Evolutionary conservation across 2,329 filamentous ascomycete genomes (phyloP).

Genomic region (Thermothelomyces thermophilus): DNA sequence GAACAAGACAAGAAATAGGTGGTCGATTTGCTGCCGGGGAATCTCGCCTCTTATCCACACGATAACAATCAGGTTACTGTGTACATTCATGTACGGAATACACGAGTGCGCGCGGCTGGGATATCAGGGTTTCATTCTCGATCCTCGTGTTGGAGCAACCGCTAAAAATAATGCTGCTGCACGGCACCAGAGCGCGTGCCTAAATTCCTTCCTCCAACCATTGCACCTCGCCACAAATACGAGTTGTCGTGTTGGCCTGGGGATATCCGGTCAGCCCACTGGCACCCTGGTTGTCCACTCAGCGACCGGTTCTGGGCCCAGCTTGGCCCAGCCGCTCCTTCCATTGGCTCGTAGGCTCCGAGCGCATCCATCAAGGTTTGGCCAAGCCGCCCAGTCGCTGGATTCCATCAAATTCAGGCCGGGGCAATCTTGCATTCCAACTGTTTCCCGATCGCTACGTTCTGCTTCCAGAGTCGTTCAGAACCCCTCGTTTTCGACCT

Average conservation of each 20-base stretch:
- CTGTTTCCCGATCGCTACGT: conserved; percentile 11
- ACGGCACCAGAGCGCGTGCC: neutral
- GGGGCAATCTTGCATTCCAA: conserved; percentile 20
- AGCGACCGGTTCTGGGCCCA: conserved; percentile 8
- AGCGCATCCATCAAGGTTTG: conserved; percentile 13
- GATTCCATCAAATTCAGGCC: conserved; percentile 16
- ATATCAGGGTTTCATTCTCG: neutral
- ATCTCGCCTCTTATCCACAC: too few species aligned
- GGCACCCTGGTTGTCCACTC: conserved; percentile 9
- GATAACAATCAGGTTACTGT: too few species aligned
- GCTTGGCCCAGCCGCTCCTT: conserved; percentile 6
- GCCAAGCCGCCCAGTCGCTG: conserved; percentile 5
- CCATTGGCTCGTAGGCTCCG: conserved; percentile 18
- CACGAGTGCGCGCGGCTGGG: too few species aligned
- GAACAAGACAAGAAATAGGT: too few species aligned
- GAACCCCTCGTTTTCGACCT: conserved; percentile 12
- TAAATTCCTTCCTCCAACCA: neutral
- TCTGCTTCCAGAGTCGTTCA: neutral
- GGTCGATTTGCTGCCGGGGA: too few species aligned
- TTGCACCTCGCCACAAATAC: conserved; percentile 10
- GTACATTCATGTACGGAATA: too few species aligned
- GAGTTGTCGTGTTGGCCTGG: conserved; percentile 14
- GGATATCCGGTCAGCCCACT: conserved; percentile 8
- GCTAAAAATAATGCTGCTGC: conserved; percentile 9
- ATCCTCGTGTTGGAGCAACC: too few species aligned